A percentile compares a stretch with the other conserved stretches of the same genome.
Evolutionary conservation across 2,329 filamentous ascomycete species (phyloP).

Genomic region (Neospermospora avenae): DNA sequence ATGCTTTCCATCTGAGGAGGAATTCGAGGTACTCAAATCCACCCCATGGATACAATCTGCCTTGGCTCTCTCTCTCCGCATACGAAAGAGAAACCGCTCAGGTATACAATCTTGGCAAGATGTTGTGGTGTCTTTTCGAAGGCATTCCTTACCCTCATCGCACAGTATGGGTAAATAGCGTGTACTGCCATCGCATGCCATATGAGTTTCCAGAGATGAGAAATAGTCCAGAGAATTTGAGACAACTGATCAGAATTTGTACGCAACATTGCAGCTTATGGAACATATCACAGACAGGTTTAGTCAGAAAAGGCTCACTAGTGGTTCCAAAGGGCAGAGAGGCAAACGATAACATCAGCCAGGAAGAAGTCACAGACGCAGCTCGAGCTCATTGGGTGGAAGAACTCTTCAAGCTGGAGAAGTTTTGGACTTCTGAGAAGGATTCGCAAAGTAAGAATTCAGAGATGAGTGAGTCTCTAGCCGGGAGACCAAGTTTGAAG

Average conservation of each 20-base stretch:
- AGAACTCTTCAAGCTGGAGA: background rate
- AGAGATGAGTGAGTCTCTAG: background rate
- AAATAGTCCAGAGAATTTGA: background rate
- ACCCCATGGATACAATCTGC: background rate
- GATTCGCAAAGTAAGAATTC: too few relatives aligned
- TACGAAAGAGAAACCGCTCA: background rate
- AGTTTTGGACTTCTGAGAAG: background rate
- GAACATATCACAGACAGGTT: background rate
- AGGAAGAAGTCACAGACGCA: background rate
- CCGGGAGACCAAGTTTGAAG: background rate
- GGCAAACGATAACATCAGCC: background rate
- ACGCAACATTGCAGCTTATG: background rate
- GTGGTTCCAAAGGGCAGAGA: background rate
- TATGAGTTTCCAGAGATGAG: background rate
- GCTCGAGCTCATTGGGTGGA: background rate
- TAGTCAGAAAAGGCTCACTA: background rate
- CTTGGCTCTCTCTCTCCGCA: background rate
- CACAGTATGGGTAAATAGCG: background rate
- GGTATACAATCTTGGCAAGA: background rate
- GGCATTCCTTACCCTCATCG: background rate
- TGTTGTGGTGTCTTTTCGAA: background rate
- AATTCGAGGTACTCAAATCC: background rate
- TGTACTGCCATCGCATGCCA: background rate
- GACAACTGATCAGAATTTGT: background rate
- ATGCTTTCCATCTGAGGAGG: background rate